phyloP scores from a whole-genome alignment of 1,139 yeast species.

The Geotrichum reessii region DNA sequence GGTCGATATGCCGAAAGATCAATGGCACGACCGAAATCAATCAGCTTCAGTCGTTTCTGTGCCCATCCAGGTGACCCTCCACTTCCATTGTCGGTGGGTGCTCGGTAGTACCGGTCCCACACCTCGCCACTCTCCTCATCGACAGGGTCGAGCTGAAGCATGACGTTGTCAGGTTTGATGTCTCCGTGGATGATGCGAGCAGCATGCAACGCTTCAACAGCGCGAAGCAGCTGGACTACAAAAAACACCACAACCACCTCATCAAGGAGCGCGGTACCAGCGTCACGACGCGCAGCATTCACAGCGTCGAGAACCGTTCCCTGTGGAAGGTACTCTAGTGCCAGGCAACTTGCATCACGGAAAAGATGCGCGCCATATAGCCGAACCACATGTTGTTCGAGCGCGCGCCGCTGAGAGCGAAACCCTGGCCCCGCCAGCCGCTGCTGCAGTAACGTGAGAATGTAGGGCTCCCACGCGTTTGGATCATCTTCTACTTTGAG shows the following conservation, averaged over 20 bases:
- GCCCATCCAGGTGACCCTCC: constrained; percentile 42
- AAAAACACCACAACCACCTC: constrained; percentile 62
- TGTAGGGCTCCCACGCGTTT: constrained; percentile 77
- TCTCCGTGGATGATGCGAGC: constrained; percentile 78
- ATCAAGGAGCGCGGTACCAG: constrained; percentile 40
- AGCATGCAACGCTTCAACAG: constrained; percentile 58
- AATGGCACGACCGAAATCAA: constrained; percentile 80
- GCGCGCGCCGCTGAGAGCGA: neutral
- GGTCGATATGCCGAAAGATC: constrained; percentile 54
- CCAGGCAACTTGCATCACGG: constrained; percentile 67
- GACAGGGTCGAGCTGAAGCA: constrained; percentile 52
- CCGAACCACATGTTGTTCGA: constrained; percentile 39
- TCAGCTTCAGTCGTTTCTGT: constrained; percentile 54
- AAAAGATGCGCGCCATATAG: constrained; percentile 53
- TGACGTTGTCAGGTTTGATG: constrained; percentile 79
- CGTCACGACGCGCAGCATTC: constrained; percentile 34
- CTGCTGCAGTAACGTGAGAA: constrained; percentile 53
- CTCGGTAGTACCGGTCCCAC: constrained; percentile 25
- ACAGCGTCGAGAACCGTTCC: constrained; percentile 77
- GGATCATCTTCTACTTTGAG: constrained; percentile 70
- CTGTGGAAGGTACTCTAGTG: constrained; percentile 62
- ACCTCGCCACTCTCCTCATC: constrained; percentile 18
- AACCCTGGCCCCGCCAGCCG: constrained; percentile 21
- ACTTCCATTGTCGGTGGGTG: constrained; percentile 9
- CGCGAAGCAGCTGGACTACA: constrained; percentile 55